Conservation (phyloP, 2,329 filamentous ascomycete species). For the Botrytis porri region DNA sequence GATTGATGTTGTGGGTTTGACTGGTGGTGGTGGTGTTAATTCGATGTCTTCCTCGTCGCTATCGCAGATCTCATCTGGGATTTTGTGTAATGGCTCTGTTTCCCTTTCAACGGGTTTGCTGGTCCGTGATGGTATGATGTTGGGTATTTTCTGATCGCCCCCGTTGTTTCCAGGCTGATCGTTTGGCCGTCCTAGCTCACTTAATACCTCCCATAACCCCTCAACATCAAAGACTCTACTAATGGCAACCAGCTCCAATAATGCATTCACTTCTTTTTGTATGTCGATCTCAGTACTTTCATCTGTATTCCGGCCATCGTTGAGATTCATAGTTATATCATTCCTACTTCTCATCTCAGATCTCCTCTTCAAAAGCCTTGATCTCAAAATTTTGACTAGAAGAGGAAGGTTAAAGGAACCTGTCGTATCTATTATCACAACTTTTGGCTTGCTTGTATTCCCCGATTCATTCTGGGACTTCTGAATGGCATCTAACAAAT, state of each 20-base stretch:
- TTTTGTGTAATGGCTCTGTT: background rate
- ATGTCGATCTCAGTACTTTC: slow-evolving; percentile 3
- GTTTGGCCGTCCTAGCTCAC: slow-evolving; percentile 42
- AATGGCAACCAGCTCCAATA: slow-evolving; percentile 51
- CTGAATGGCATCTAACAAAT: background rate
- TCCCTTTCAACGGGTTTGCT: background rate
- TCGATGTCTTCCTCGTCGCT: slow-evolving; percentile 22
- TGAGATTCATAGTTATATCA: background rate
- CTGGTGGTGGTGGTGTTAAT: background rate
- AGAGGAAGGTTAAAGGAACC: slow-evolving; percentile 34
- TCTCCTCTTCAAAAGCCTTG: slow-evolving; percentile 19
- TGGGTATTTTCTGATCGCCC: background rate
- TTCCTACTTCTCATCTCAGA: background rate
- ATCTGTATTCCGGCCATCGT: background rate
- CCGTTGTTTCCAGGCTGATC: background rate
- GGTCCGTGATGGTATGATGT: background rate
- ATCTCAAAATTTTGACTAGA: slow-evolving; percentile 32
- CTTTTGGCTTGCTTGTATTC: slow-evolving; percentile 22
- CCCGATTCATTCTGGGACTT: background rate
- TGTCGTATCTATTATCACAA: slow-evolving; percentile 35
- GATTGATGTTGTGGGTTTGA: background rate
- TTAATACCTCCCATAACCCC: slow-evolving; percentile 55
- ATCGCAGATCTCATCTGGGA: slow-evolving; percentile 39
- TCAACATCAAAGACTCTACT: slow-evolving; percentile 58
- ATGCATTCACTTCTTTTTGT: slow-evolving; percentile 26